Conservation (phyloP, 2,329 filamentous ascomycete species). For the Colletotrichum costaricense region DNA sequence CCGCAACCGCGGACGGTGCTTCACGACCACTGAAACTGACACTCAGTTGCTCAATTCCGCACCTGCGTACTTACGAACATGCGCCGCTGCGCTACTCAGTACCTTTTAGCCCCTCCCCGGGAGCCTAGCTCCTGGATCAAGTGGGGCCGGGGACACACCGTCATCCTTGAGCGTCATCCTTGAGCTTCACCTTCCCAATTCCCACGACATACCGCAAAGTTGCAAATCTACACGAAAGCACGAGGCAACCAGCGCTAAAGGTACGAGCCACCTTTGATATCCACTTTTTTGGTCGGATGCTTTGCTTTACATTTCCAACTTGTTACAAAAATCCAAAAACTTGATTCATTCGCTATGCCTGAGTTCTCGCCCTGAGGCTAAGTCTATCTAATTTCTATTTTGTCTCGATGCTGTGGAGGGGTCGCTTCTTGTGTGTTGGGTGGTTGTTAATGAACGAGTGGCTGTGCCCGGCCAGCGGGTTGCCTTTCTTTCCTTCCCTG, state of each 20-base stretch:
- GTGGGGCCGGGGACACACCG: background rate
- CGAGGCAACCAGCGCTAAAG: background rate
- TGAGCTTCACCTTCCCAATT: background rate
- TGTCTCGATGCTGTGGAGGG: background rate
- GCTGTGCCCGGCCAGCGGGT: background rate
- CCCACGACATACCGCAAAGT: background rate
- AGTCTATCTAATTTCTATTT: background rate
- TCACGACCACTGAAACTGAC: background rate
- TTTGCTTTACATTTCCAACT: background rate
- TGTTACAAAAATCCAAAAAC: background rate
- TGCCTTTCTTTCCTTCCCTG: background rate
- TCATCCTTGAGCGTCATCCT: too few species aligned
- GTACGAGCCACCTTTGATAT: background rate
- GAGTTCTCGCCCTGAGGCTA: background rate
- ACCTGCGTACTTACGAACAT: background rate
- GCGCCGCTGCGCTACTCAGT: background rate
- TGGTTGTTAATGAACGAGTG: background rate
- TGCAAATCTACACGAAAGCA: background rate
- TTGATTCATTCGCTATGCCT: background rate
- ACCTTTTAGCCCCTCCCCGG: background rate
- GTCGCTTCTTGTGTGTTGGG: background rate
- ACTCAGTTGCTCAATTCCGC: background rate
- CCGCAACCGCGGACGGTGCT: background rate
- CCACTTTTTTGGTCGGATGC: background rate
- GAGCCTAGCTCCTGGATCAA: background rate